These are phyloP conservation scores for Ustilago curta DNA, from an alignment of 1,284 basidiomycete genomes.

Conservation along the genomic window DNA sequence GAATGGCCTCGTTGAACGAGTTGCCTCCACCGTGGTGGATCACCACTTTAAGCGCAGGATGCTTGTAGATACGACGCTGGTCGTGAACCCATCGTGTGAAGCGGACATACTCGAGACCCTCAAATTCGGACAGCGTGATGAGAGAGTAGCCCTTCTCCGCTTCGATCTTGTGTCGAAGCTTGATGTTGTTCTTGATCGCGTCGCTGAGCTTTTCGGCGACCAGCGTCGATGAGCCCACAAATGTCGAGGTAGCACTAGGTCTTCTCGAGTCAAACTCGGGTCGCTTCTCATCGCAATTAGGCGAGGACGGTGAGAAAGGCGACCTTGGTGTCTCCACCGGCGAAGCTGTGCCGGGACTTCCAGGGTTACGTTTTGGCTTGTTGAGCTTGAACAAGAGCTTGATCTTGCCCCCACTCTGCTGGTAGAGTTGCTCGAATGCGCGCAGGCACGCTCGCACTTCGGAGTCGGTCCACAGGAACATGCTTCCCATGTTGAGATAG, in stretches of 20 bases:
- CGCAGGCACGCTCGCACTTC: conserved; percentile 55
- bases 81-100: conserved; percentile 55
- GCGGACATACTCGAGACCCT: conserved; percentile 54
- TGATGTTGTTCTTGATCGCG: conserved; percentile 30
- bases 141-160: conserved; percentile 41
- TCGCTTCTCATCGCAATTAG: conserved; percentile 22
- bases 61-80: conserved; percentile 54
- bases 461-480: conserved; percentile 56
- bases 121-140: conserved; percentile 37
- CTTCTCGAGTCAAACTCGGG: conserved; percentile 13
- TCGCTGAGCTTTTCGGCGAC: conserved; percentile 33
- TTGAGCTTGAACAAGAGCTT: conserved; percentile 56
- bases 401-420: conserved; percentile 32
- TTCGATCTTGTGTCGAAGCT: conserved; percentile 25
- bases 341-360: conserved; percentile 20
- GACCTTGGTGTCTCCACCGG: neutral
- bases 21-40: conserved; percentile 67
- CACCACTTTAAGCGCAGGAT: conserved; percentile 55
- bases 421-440: conserved; percentile 48
- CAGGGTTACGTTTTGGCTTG: conserved; percentile 25
- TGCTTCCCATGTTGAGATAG: conserved; percentile 67
- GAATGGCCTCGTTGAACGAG: conserved; percentile 65
- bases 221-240: conserved; percentile 17
- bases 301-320: neutral
- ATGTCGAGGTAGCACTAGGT: conserved; percentile 17